Base-by-base conservation (phyloP, 805 yeast species). In the Pichia nakasei region DNA sequence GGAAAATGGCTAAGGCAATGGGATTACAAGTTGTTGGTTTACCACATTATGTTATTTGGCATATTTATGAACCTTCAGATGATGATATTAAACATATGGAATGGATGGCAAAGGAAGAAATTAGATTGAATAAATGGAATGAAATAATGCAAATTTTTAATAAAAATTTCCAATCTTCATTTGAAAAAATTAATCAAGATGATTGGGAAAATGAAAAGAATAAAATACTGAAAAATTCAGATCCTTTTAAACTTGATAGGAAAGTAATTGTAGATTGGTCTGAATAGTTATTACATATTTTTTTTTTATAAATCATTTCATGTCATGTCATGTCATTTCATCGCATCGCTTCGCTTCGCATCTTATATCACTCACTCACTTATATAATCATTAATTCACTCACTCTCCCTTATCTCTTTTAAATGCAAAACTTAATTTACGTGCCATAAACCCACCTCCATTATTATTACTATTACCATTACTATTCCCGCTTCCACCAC, bases 21-120 rank as follows among this genome's bases (percentile, higher is more conserved):
- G 89, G 91, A 5, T 85, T 75, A 60, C 71, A 80, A 21, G 97
- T 91, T 21, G 73, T 82, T 48, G 97, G 97, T 0, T 71, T 91
- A 54, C 95, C 96, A 12, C 96, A 91, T 65, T 91, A 91, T 61
- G 94, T 87, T 29, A 83, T 91, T 44, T 91, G 97, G 97, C 96
- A 88, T 63, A 82, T 86, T 51, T 91, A 91, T 64, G 97, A 91
- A 68, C 97, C 97, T 22, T 83, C 95, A 18, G 78, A 82, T 22
- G 97, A 89, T 62, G 97, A 91, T 68, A 70, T 89, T 62, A 75
- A 69, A 47, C 76, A 72, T 56, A 82, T 84, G 89, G 89, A 82
- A 56, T 82, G 89, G 89, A 77, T 84, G 84, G 91, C 88, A 1
- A 73, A 80, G 57, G 91, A 83, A 62, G 93, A 84, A 58, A 68